Conservation (phyloP, 129 eudicot species). For the Centella asiatica region DNA sequence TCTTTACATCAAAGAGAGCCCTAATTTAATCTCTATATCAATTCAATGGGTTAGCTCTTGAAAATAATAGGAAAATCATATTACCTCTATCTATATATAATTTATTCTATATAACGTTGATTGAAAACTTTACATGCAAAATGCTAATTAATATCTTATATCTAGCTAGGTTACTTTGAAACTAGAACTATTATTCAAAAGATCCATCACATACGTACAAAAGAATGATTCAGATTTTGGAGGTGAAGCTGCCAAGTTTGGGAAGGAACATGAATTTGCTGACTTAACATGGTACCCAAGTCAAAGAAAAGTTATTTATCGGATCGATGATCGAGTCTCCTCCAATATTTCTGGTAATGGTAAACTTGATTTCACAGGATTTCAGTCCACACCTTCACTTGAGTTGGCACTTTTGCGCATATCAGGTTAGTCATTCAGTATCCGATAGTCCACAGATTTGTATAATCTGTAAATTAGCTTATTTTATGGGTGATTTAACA, state of each 20-base stretch:
- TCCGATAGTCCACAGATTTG: not conserved
- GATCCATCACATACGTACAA: conserved; percentile 43
- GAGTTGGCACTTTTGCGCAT: conserved; percentile 36
- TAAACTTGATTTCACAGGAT: conserved; percentile 49
- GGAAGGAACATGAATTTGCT: conserved; percentile 51
- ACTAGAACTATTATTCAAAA: conserved; percentile 65
- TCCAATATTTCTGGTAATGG: conserved; percentile 47
- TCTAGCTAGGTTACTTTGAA: conserved; percentile 50
- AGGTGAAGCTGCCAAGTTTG: conserved; percentile 42
- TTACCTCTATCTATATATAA: too few relatives aligned
- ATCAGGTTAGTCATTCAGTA: conserved; percentile 21
- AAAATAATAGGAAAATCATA: too few relatives aligned
- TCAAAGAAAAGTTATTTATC: conserved; percentile 35
- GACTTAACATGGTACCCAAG: conserved; percentile 52
- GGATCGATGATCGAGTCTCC: conserved; percentile 64
- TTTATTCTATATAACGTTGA: too few relatives aligned
- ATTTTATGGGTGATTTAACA: too few relatives aligned
- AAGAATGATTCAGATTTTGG: conserved; percentile 47
- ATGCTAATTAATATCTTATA: too few relatives aligned
- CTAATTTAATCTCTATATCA: too few relatives aligned
- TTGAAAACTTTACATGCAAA: too few relatives aligned
- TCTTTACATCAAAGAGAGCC: too few relatives aligned
- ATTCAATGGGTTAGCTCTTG: too few relatives aligned
- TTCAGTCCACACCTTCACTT: conserved; percentile 41
- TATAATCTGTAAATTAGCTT: too few relatives aligned